Percentiles rank a stretch among this genome's conserved stretches.
Evolutionary conservation across 2,329 filamentous ascomycete species (phyloP).

Genomic region (Ophiocordyceps australis): DNA sequence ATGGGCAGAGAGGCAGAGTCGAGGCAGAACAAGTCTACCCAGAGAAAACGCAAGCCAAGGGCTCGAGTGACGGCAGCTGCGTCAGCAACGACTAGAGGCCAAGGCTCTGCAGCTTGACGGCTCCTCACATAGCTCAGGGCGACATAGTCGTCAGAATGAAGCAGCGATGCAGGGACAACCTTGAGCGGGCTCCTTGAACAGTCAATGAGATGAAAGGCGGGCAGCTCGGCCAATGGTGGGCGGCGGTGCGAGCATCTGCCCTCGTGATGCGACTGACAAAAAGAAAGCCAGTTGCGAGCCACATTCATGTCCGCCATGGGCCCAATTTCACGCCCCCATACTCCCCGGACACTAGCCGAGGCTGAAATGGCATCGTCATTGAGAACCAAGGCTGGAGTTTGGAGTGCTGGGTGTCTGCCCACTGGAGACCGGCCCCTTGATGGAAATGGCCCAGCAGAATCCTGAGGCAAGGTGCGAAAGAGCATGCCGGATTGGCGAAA

Average conservation of each 20-base stretch:
- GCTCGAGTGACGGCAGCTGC: slow-evolving; percentile 11
- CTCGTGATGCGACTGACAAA: slow-evolving; percentile 14
- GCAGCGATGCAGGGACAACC: slow-evolving; percentile 10
- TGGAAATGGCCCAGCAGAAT: slow-evolving; percentile 3
- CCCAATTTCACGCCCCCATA: slow-evolving; percentile 15
- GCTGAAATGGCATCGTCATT: slow-evolving; percentile 1
- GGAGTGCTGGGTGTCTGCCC: slow-evolving; percentile 1
- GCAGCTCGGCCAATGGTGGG: slow-evolving; percentile 6
- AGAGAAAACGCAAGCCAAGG: slow-evolving; percentile 16
- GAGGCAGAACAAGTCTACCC: slow-evolving; percentile 19
- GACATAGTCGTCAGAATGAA: slow-evolving; percentile 8
- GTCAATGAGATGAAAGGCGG: slow-evolving; percentile 14
- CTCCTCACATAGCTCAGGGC: slow-evolving; percentile 18
- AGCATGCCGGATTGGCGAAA: slow-evolving; percentile 15
- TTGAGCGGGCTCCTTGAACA: slow-evolving; percentile 13
- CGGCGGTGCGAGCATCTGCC: slow-evolving; percentile 12
- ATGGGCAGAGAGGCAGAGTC: slow-evolving; percentile 4
- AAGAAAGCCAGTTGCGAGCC: slow-evolving; percentile 14
- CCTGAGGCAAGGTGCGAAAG: slow-evolving; percentile 11
- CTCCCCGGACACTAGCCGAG: slow-evolving; percentile 8
- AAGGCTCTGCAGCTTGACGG: slow-evolving; percentile 7
- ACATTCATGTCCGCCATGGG: slow-evolving; percentile 11
- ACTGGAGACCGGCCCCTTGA: slow-evolving; percentile 4
- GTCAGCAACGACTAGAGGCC: slow-evolving; percentile 14
- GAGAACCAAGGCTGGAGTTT: slow-evolving; percentile 2